A percentile compares a stretch with the other conserved stretches of the same genome.
phyloP scores from a whole-genome alignment of 805 yeast genomes.

The Myxozyma neglecta region DNA sequence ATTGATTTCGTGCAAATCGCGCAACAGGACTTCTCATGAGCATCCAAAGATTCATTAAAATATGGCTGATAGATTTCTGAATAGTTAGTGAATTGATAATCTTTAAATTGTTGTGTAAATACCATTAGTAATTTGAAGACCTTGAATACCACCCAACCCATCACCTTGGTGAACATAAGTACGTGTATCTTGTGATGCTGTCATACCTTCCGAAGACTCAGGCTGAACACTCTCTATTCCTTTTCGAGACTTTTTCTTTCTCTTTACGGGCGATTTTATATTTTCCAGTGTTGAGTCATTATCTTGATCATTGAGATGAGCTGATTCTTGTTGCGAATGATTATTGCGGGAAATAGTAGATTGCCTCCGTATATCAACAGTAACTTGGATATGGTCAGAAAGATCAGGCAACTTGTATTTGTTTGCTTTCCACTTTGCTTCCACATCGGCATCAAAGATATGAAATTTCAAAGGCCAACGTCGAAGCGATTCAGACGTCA shows the following conservation, averaged over 20 bases:
- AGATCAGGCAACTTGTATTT: constrained; percentile 29
- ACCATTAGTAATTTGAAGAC: constrained; percentile 15
- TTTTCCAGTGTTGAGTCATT: too few species aligned
- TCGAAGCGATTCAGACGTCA: constrained; percentile 32
- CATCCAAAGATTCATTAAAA: constrained; percentile 2
- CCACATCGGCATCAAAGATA: constrained; percentile 35
- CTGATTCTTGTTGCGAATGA: neutral
- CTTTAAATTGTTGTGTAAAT: neutral
- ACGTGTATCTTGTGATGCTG: neutral
- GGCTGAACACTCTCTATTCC: neutral
- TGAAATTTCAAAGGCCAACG: constrained; percentile 36
- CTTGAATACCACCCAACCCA: constrained; percentile 26
- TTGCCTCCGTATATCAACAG: constrained; percentile 12
- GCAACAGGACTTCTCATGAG: constrained; percentile 6
- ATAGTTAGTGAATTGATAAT: neutral
- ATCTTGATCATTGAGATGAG: too few species aligned
- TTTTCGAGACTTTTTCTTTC: neutral
- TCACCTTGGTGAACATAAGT: constrained; percentile 25
- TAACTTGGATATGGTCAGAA: constrained; percentile 14
- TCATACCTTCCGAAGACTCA: neutral
- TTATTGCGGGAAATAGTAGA: neutral
- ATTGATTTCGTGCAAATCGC: constrained; percentile 17
- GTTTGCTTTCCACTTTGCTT: constrained; percentile 35
- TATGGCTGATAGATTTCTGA: constrained; percentile 20
- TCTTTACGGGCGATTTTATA: neutral